Conservation (phyloP, 139 green algal genomes). For the Trebouxia sp. region DNA sequence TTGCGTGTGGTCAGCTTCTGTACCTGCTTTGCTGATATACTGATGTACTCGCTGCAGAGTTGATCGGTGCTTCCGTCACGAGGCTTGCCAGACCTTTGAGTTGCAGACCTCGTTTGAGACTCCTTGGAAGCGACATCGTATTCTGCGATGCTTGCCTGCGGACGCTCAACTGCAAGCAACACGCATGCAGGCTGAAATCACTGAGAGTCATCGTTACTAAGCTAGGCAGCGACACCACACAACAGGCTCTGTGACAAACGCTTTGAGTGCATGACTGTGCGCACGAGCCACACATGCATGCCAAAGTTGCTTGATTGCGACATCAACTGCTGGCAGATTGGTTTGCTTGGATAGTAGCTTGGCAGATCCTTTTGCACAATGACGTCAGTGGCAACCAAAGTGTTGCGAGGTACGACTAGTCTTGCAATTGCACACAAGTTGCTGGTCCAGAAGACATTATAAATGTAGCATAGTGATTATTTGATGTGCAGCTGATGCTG, state of each 20-base stretch:
- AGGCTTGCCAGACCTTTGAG: neutral
- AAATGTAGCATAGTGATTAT: too few relatives aligned
- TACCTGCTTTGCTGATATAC: constrained; percentile 6
- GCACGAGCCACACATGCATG: too few relatives aligned
- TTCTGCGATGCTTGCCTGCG: neutral
- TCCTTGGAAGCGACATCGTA: neutral
- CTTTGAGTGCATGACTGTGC: too few relatives aligned
- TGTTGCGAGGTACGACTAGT: neutral
- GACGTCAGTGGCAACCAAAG: constrained; percentile 1
- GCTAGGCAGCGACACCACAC: too few relatives aligned
- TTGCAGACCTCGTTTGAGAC: neutral
- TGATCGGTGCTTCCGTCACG: neutral
- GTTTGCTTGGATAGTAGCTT: neutral
- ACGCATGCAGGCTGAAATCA: too few relatives aligned
- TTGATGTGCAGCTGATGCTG: constrained; percentile 57
- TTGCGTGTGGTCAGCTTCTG: too few relatives aligned
- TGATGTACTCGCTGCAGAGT: neutral
- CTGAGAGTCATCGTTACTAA: too few relatives aligned
- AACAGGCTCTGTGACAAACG: too few relatives aligned
- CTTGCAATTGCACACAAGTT: too few relatives aligned
- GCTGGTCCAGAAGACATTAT: too few relatives aligned
- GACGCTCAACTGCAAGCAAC: neutral
- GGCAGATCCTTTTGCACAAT: neutral
- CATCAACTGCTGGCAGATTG: neutral
- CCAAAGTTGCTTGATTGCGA: too few relatives aligned